These are phyloP conservation scores for Penicillium sp. DNA, from an alignment of 2,329 filamentous ascomycete genomes.

Conservation along the genomic window DNA sequence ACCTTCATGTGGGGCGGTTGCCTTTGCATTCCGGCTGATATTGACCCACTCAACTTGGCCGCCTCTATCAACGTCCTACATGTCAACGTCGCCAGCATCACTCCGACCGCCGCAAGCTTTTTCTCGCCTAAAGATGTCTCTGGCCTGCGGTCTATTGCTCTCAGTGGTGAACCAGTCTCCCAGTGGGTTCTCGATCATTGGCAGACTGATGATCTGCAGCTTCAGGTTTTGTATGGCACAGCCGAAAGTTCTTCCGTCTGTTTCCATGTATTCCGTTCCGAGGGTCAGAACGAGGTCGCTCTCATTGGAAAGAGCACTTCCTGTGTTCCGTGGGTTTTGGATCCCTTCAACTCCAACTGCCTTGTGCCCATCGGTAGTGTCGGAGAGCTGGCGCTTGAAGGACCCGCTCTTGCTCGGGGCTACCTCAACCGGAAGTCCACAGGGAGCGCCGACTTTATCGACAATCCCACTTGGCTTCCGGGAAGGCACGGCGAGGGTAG, in stretches of 20 bases:
- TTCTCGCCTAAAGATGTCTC: constrained; percentile 31
- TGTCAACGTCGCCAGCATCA: constrained; percentile 36
- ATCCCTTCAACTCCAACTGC: constrained; percentile 24
- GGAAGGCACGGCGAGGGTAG: constrained; percentile 20
- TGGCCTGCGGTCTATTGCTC: constrained; percentile 21
- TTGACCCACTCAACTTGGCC: constrained; percentile 53
- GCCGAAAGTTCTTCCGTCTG: constrained; percentile 26
- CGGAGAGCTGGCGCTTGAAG: constrained; percentile 27
- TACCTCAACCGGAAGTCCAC: constrained; percentile 53
- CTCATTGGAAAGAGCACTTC: constrained; percentile 27
- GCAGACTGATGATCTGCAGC: constrained; percentile 17
- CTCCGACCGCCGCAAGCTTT: constrained; percentile 25
- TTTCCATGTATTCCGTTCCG: constrained; percentile 14
- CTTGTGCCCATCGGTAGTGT: constrained; percentile 37
- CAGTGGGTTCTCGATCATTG: constrained; percentile 10
- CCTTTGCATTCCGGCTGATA: constrained; percentile 46
- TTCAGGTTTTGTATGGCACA: constrained; percentile 27
- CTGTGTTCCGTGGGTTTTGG: constrained; percentile 35
- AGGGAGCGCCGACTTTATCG: constrained; percentile 52
- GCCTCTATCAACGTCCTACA: constrained; percentile 46
- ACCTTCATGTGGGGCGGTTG: constrained; percentile 44
- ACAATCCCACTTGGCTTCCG: constrained; percentile 31
- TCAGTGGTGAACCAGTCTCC: constrained; percentile 21
- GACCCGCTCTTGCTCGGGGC: constrained; percentile 53
- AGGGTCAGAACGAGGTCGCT: not conserved